Conservation (phyloP, 805 yeast species). For the Yamadazyma nakazawae region DNA sequence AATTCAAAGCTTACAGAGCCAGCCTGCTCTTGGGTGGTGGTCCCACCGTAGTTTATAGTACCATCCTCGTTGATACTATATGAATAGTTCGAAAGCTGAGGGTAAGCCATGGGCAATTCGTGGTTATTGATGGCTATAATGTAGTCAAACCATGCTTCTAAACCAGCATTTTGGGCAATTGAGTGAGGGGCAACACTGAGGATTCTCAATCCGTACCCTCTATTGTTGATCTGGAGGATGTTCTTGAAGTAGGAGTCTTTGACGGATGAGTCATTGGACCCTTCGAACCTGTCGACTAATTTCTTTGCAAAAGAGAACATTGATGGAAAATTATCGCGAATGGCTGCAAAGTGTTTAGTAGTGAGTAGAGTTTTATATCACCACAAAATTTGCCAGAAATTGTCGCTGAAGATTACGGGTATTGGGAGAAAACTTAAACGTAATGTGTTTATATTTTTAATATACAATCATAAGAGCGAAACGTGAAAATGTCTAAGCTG, state of each 20-base stretch:
- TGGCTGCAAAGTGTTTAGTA: not conserved
- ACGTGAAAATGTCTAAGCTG: conserved; percentile 5
- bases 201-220: conserved; percentile 41
- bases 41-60: conserved; percentile 34
- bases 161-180: conserved; percentile 28
- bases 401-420: too few relatives aligned
- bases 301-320: conserved; percentile 47
- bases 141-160: conserved; percentile 87
- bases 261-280: conserved; percentile 15
- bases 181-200: conserved; percentile 38
- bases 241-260: conserved; percentile 37
- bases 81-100: conserved; percentile 23
- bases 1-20: conserved; percentile 40
- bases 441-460: not conserved
- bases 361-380: too few relatives aligned
- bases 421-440: too few relatives aligned
- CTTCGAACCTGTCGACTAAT: conserved; percentile 39
- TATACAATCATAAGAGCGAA: conserved; percentile 5
- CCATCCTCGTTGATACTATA: conserved; percentile 42
- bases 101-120: conserved; percentile 45
- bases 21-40: conserved; percentile 30
- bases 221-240: conserved; percentile 31
- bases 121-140: conserved; percentile 77
- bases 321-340: conserved; percentile 1
- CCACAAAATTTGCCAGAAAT: too few relatives aligned